Conservation (phyloP, 176 grass and related monocot genomes). For the Melocanna baccifera region DNA sequence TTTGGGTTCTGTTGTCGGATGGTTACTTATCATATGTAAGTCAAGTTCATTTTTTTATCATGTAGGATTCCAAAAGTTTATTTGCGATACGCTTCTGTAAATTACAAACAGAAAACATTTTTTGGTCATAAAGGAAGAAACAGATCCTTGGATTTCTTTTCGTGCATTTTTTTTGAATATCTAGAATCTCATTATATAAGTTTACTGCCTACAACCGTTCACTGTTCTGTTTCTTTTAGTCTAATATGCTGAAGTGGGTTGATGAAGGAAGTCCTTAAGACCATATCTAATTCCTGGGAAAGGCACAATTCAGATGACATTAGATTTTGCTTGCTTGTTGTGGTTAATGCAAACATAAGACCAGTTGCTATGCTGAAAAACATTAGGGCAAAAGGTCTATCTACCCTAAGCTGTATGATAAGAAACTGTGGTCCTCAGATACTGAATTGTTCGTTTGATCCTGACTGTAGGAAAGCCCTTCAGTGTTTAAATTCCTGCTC, state of each 20-base stretch:
- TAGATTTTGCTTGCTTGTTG: constrained; percentile 81
- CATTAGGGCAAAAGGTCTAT: constrained; percentile 78
- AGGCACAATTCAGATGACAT: constrained; percentile 96
- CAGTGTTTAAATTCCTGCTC: constrained; percentile 90
- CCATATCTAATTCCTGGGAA: constrained; percentile 81
- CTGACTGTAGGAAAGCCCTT: constrained; percentile 83
- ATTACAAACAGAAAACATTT: background rate
- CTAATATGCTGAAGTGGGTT: constrained; percentile 77
- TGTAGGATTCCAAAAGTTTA: background rate
- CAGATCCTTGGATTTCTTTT: background rate
- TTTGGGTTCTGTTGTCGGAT: background rate
- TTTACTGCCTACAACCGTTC: background rate
- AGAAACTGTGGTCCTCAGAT: constrained; percentile 78
- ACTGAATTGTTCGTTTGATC: constrained; percentile 84
- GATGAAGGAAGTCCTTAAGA: constrained; percentile 77
- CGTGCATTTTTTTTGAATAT: background rate
- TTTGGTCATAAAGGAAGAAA: background rate
- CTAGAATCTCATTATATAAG: background rate
- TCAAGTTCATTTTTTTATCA: background rate
- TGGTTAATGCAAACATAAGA: constrained; percentile 75
- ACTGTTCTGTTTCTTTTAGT: constrained; percentile 43
- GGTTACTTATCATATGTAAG: background rate
- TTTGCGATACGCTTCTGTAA: background rate
- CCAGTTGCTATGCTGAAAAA: constrained; percentile 75
- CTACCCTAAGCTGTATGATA: constrained; percentile 85